Evolutionary conservation across 2,329 filamentous ascomycete species (phyloP).

Genomic region (Botrytis pseudocinerea): DNA sequence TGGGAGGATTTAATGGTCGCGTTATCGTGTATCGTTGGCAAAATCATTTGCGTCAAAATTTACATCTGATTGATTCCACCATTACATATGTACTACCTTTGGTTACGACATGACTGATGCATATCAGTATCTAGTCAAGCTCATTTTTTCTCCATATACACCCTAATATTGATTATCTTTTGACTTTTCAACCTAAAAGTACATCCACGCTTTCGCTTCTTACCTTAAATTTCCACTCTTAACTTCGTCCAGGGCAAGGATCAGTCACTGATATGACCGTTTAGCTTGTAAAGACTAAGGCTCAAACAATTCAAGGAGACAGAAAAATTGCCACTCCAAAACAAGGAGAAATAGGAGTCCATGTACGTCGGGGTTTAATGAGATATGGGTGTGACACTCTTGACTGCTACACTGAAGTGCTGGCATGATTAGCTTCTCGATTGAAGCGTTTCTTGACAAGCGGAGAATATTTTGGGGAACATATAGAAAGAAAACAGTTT

Average conservation of each 20-base stretch:
- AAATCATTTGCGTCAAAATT: neutral
- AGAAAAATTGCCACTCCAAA: neutral
- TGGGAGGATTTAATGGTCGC: too few species aligned
- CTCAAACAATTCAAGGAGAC: neutral
- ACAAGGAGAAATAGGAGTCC: rapidly evolving
- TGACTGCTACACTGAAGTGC: neutral
- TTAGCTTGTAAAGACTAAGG: neutral
- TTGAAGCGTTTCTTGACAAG: neutral
- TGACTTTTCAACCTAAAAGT: neutral
- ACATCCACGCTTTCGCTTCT: neutral
- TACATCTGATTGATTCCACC: neutral
- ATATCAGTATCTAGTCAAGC: neutral
- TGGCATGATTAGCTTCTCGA: neutral
- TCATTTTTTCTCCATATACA: neutral
- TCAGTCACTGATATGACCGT: too few species aligned
- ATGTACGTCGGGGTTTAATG: too few species aligned
- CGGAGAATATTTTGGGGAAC: neutral
- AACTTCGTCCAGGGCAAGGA: too few species aligned
- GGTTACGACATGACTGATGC: neutral
- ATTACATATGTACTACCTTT: rapidly evolving
- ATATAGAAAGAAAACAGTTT: neutral
- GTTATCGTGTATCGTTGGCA: neutral
- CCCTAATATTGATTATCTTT: neutral
- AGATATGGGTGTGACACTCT: neutral
- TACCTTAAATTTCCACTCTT: too few species aligned